Evolutionary conservation across 2,329 filamentous ascomycete species (phyloP), one percentile per base, ranked within the genome.

Genomic region (Botrytis medusae): DNA sequence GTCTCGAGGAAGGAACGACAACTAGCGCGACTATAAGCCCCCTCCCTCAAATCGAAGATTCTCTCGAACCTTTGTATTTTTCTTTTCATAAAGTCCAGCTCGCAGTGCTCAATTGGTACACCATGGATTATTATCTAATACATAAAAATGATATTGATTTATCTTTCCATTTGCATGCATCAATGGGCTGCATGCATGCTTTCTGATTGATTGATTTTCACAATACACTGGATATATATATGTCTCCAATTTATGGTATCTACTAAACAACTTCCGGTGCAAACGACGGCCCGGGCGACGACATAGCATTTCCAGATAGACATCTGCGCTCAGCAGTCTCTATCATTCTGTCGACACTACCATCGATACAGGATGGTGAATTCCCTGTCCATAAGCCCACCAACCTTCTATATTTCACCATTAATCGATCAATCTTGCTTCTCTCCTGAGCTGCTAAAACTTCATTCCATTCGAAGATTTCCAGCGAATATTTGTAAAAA

Each of bases 401-500:
- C 60, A 72, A 64, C 42, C 63, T 72, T 48, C 71, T 67, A 61
- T 72, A 72, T 46, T 51, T 72, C 14, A 18, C n/a, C 20, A 72
- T 25, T 18, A 72, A 25, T 4, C 63, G 63, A 37, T 72, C 54
- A 22, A 51, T 42, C 22, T 25, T 72, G 12, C 63, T 69, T 32
- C 16, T 69, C 29, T 72, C 71, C 32, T 71, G 67, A 22, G 37
- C 51, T 32, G 37, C 75, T 22, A 71, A 48, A 51, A 42, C 44
- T 34, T 74, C 69, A 34, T 76, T 72, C 59, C 64, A 68, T 54
- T 75, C 75, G 40, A 76, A 64, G 3, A 77, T 74, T 32, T 76
- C 74, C 32, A 77, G 42, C 29, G 77, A 74, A 37, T 77, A 67
- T 69, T 74, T 77, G 44, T 78, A 78, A 32, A 75, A 74, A 9